These are phyloP conservation scores for Penicillium sp. DNA, from an alignment of 2,329 filamentous ascomycete species.

Conservation along the genomic window DNA sequence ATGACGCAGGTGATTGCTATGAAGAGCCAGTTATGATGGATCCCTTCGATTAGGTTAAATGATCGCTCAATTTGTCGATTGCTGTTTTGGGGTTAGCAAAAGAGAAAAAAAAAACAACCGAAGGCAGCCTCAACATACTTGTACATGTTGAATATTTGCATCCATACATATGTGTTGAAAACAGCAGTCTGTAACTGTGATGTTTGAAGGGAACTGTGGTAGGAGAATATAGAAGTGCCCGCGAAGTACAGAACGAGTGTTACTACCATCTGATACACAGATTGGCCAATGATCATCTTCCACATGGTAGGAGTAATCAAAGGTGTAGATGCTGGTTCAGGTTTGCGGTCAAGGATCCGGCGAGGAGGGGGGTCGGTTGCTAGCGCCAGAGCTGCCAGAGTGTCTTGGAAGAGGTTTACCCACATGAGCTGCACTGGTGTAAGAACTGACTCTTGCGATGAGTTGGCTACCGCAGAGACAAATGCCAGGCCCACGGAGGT, in stretches of 20 bases:
- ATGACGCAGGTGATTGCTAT: slow-evolving; percentile 59
- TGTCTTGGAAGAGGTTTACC: slow-evolving; percentile 68
- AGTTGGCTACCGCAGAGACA: slow-evolving; percentile 57
- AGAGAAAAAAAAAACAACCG: no score
- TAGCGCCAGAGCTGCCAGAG: slow-evolving; percentile 62
- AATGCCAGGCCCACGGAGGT: slow-evolving; percentile 64
- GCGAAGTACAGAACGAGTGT: slow-evolving; percentile 55
- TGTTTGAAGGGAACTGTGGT: slow-evolving; percentile 42
- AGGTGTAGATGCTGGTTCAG: slow-evolving; percentile 42
- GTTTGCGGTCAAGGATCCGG: slow-evolving; percentile 54
- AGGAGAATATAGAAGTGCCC: slow-evolving; percentile 56
- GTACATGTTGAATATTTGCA: slow-evolving; percentile 71
- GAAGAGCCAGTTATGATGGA: slow-evolving; percentile 59
- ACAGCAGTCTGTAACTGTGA: slow-evolving; percentile 59
- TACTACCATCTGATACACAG: slow-evolving; percentile 40
- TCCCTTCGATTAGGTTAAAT: slow-evolving; percentile 61
- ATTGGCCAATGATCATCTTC: slow-evolving; percentile 45
- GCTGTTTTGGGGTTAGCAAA: slow-evolving; percentile 18
- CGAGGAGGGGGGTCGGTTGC: slow-evolving; percentile 61
- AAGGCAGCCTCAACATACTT: slow-evolving; percentile 42
- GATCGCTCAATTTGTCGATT: slow-evolving; percentile 63
- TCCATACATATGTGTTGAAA: slow-evolving; percentile 71
- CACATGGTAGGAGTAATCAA: slow-evolving; percentile 46
- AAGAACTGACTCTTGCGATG: slow-evolving; percentile 58
- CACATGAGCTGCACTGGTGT: slow-evolving; percentile 65